Evolutionary conservation across 1,139 yeast species (phyloP).

Genomic region (Saccharomyces hybrid): DNA sequence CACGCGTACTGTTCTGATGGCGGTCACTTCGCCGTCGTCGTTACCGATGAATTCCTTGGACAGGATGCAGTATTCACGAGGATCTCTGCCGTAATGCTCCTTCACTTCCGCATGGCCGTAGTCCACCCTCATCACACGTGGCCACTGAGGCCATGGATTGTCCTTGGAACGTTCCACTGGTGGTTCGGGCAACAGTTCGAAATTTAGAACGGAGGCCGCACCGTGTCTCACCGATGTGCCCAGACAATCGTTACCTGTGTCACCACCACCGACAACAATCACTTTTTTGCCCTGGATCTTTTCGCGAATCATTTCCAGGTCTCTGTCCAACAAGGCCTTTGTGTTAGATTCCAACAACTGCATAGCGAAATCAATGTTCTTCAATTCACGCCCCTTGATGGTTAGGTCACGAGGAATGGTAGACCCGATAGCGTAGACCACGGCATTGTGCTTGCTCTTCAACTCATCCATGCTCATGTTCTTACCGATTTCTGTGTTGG

Average conservation of each 20-base stretch:
- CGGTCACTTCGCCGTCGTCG: slow-evolving; percentile 87
- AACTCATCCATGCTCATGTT: slow-evolving; percentile 67
- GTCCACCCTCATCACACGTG: slow-evolving; percentile 93
- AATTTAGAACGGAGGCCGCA: slow-evolving; percentile 90
- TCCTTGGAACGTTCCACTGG: slow-evolving; percentile 81
- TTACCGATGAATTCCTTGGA: slow-evolving; percentile 94
- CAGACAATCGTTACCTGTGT: slow-evolving; percentile 97
- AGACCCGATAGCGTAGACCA: slow-evolving; percentile 89
- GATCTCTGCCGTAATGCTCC: slow-evolving; percentile 92
- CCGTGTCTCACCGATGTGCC: slow-evolving; percentile 98
- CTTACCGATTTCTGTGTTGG: slow-evolving; percentile 76
- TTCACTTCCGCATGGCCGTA: slow-evolving; percentile 95
- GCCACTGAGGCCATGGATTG: slow-evolving; percentile 99
- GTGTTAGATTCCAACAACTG: slow-evolving; percentile 83
- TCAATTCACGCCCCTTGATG: slow-evolving; percentile 88
- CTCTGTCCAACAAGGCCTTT: slow-evolving; percentile 74
- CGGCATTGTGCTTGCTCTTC: slow-evolving; percentile 63
- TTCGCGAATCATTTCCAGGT: slow-evolving; percentile 67
- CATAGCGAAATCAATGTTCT: slow-evolving; percentile 93
- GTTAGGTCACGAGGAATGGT: slow-evolving; percentile 92
- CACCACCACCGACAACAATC: slow-evolving; percentile 98
- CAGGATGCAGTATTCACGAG: slow-evolving; percentile 91
- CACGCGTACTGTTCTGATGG: slow-evolving; percentile 90
- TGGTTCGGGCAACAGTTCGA: slow-evolving; percentile 90
- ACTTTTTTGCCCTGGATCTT: slow-evolving; percentile 79